Evolutionary conservation across 2,329 filamentous ascomycete genomes (phyloP).

Genomic region (Alternaria triticimaculans): DNA sequence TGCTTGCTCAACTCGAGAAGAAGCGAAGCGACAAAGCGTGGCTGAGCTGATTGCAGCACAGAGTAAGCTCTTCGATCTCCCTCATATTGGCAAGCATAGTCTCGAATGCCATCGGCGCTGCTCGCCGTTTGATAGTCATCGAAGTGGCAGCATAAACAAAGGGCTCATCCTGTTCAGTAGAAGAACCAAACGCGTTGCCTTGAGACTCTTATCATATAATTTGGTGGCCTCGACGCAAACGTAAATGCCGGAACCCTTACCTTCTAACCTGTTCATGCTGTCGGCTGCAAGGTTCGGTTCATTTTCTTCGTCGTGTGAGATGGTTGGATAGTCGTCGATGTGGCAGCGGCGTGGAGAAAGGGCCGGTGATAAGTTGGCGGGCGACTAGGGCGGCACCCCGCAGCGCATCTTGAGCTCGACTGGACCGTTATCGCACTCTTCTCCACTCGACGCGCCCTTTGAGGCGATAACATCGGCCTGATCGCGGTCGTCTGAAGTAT

Average conservation of each 20-base stretch:
- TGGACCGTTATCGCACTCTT: neutral
- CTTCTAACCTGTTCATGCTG: neutral
- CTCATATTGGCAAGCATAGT: neutral
- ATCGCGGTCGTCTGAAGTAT: neutral
- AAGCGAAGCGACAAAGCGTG: neutral
- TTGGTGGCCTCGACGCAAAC: too few species aligned
- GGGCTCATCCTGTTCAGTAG: neutral
- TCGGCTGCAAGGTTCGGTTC: neutral
- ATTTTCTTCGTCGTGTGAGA: neutral
- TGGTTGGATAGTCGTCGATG: neutral
- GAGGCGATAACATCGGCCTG: neutral
- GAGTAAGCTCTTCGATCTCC: neutral
- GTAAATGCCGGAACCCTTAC: too few species aligned
- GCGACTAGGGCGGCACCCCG: neutral
- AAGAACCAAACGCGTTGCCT: neutral
- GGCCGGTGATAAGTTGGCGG: neutral
- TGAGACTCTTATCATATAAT: too few species aligned
- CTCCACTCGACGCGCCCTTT: neutral
- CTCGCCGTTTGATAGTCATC: neutral
- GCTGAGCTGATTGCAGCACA: neutral
- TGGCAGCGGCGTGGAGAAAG: neutral
- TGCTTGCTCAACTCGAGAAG: neutral
- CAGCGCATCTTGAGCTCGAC: neutral
- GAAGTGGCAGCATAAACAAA: neutral
- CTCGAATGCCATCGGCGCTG: neutral